Percentiles rank a stretch among this genome's conserved stretches.
phyloP scores from a whole-genome alignment of 1,284 basidiomycete genomes.

The Leccinum subspadiceum region DNA sequence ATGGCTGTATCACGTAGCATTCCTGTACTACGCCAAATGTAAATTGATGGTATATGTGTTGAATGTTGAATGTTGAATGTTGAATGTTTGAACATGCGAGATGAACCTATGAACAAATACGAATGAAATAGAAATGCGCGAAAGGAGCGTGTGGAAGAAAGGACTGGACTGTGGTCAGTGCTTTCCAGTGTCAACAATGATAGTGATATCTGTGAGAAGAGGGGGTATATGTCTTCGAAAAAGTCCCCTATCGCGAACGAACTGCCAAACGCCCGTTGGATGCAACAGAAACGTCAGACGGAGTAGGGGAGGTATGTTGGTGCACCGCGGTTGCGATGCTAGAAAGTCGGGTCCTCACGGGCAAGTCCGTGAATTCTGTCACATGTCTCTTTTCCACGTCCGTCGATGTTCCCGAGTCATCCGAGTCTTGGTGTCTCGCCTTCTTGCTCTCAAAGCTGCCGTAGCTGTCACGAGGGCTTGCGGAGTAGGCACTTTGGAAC shows the following conservation, averaged over 20 bases:
- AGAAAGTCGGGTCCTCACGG: constrained; percentile 41
- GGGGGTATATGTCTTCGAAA: constrained; percentile 29
- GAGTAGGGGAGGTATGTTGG: constrained; percentile 37
- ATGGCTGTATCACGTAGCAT: constrained; percentile 23
- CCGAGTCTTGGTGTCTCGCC: constrained; percentile 27
- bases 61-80: constrained; percentile 19
- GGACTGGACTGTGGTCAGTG: constrained; percentile 7
- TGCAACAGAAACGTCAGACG: constrained; percentile 39
- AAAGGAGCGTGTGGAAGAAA: constrained; percentile 25
- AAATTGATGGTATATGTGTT: constrained; percentile 27
- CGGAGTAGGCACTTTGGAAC: constrained; percentile 80
- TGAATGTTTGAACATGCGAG: constrained; percentile 22
- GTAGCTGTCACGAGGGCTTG: constrained; percentile 66
- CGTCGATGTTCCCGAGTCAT: constrained; percentile 35
- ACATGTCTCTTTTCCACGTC: constrained; percentile 31
- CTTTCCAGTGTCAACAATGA: constrained; percentile 20
- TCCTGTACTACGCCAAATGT: constrained; percentile 20
- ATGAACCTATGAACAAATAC: constrained; percentile 25
- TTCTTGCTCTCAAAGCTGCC: constrained; percentile 38
- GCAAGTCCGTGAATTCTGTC: constrained; percentile 32
- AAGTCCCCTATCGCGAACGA: constrained; percentile 22
- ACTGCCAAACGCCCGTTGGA: constrained; percentile 28
- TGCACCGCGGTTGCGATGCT: constrained; percentile 45
- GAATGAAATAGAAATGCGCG: constrained; percentile 18
- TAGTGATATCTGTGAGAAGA: constrained; percentile 15